phyloP scores from a whole-genome alignment of 2,329 filamentous ascomycete species.

The Phoma sp. region DNA sequence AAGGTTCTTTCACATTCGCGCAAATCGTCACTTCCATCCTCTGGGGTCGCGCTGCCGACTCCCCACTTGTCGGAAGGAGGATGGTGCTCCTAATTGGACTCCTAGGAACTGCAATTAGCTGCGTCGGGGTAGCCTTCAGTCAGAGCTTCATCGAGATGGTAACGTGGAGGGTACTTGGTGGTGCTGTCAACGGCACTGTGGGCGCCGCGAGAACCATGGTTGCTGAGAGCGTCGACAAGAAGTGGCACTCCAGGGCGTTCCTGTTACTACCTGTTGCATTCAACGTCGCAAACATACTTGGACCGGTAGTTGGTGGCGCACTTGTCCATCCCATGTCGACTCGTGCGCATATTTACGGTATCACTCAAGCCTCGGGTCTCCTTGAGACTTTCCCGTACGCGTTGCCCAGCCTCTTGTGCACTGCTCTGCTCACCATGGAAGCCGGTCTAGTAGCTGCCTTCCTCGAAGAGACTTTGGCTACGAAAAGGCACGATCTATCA shows the following conservation, averaged over 20 bases:
- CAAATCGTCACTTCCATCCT: slow-evolving; percentile 52
- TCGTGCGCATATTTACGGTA: not conserved
- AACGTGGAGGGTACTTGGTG: slow-evolving; percentile 9
- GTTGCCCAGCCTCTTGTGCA: slow-evolving; percentile 10
- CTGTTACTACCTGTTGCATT: slow-evolving; percentile 9
- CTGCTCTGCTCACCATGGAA: slow-evolving; percentile 4
- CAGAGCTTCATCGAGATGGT: slow-evolving; percentile 9
- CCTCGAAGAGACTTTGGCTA: slow-evolving; percentile 5
- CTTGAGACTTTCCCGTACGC: slow-evolving; percentile 8
- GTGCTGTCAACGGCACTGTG: slow-evolving; percentile 8
- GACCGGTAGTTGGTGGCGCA: slow-evolving; percentile 9
- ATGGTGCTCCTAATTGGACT: slow-evolving; percentile 9
- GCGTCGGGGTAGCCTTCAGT: slow-evolving; percentile 8
- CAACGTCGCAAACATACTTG: slow-evolving; percentile 10
- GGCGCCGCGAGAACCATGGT: slow-evolving; percentile 11
- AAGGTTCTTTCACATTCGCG: slow-evolving; percentile 51
- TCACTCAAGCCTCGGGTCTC: not conserved
- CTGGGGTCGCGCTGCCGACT: slow-evolving; percentile 51
- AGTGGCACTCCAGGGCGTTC: slow-evolving; percentile 12
- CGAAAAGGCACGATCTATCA: not conserved
- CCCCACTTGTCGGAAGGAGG: slow-evolving; percentile 47
- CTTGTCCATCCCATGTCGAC: slow-evolving; percentile 2
- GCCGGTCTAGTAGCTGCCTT: slow-evolving; percentile 1
- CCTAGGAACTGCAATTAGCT: slow-evolving; percentile 6
- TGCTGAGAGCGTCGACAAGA: slow-evolving; percentile 8